These are phyloP conservation scores for Ogataea nonfermentans DNA, from an alignment of 805 yeast genomes.

Conservation along the genomic window DNA sequence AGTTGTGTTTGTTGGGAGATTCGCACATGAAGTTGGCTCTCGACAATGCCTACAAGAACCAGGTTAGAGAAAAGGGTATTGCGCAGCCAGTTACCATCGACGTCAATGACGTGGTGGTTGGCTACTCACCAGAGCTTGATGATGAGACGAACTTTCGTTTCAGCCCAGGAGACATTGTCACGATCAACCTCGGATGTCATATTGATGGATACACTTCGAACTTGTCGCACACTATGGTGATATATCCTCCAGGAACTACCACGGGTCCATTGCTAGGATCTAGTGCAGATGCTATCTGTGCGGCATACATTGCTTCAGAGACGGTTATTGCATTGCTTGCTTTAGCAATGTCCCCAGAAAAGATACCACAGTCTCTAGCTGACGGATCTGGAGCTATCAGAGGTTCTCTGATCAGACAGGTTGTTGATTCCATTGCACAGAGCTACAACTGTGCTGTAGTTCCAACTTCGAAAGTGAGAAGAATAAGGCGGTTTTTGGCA, in stretches of 20 bases:
- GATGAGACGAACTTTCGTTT: slow-evolving; percentile 49
- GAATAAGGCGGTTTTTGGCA: slow-evolving; percentile 88
- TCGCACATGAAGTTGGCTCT: slow-evolving; percentile 63
- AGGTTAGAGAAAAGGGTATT: slow-evolving; percentile 84
- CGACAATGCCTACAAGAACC: slow-evolving; percentile 55
- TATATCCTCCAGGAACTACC: slow-evolving; percentile 60
- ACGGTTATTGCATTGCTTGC: slow-evolving; percentile 78
- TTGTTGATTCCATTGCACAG: slow-evolving; percentile 86
- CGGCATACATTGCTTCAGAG: slow-evolving; percentile 86
- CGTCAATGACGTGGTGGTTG: slow-evolving; percentile 71
- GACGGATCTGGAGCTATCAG: slow-evolving; percentile 44
- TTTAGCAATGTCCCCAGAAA: slow-evolving; percentile 71
- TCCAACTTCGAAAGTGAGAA: slow-evolving; percentile 90
- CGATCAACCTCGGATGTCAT: slow-evolving; percentile 83
- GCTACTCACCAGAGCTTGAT: slow-evolving; percentile 85
- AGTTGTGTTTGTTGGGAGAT: slow-evolving; percentile 82
- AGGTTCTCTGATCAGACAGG: slow-evolving; percentile 65
- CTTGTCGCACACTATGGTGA: slow-evolving; percentile 82
- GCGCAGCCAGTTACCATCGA: slow-evolving; percentile 90
- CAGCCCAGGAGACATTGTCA: slow-evolving; percentile 79
- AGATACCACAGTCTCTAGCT: slow-evolving; percentile 53
- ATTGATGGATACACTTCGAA: slow-evolving; percentile 93
- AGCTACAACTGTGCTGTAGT: slow-evolving; percentile 80
- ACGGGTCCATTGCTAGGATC: slow-evolving; percentile 79
- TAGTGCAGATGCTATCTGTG: slow-evolving; percentile 87